phyloP scores from a whole-genome alignment of 805 yeast genomes.

The Pichia rugopelliculosa region DNA sequence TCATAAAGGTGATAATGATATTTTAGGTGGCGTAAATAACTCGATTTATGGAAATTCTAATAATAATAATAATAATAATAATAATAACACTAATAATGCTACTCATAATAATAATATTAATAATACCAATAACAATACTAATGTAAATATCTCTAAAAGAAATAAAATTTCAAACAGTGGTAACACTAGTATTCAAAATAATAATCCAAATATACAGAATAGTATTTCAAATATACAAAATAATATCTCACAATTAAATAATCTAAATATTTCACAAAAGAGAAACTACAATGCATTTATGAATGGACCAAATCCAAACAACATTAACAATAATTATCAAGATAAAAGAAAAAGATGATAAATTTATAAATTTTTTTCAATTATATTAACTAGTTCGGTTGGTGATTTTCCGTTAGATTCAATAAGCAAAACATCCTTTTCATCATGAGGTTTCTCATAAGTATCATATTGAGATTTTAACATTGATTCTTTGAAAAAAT shows the following conservation, averaged over 20 bases:
- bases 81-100: not conserved
- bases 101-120: conserved; percentile 7
- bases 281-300: conserved; percentile 13
- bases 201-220: conserved; percentile 9
- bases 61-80: conserved; percentile 2
- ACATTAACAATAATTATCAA: conserved; percentile 3
- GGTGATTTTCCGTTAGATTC: conserved; percentile 18
- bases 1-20: conserved; percentile 81
- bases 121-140: not conserved
- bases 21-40: conserved; percentile 29
- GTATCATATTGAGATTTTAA: conserved; percentile 68
- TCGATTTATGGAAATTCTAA: conserved; percentile 14
- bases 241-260: not conserved
- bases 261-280: conserved; percentile 5
- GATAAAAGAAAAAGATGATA: conserved; percentile 2
- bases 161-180: no score
- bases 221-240: not conserved
- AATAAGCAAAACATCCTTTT: conserved; percentile 13
- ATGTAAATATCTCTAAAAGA: not conserved
- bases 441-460: conserved; percentile 56
- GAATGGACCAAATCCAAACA: conserved; percentile 3
- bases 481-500: conserved; percentile 86
- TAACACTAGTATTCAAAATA: not conserved
- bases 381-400: conserved; percentile 11
- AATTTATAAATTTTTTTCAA: not conserved